Evolutionary conservation across 2,329 filamentous ascomycete genomes (phyloP).

Genomic region (Pseudomassariella vexata): DNA sequence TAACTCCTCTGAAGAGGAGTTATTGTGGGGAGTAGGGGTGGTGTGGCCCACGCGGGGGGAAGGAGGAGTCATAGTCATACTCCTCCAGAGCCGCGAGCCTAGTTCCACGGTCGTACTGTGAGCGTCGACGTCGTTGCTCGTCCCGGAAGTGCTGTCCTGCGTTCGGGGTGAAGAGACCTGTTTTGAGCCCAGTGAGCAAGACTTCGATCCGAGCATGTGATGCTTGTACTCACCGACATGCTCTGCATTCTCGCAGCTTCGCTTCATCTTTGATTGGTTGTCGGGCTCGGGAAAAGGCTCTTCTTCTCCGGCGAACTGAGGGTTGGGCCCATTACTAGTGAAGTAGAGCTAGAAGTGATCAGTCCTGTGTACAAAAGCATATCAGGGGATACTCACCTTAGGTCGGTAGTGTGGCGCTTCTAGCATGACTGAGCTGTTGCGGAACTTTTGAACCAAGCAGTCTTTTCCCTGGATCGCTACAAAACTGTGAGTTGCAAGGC

Average conservation of each 20-base stretch:
- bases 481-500: neutral
- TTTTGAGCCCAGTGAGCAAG: too few relatives aligned
- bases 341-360: constrained; percentile 41
- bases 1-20: neutral
- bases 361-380: too few relatives aligned
- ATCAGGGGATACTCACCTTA: constrained; percentile 56
- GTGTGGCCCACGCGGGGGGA: constrained; percentile 29
- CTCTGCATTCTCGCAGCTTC: constrained; percentile 81
- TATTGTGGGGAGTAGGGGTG: constrained; percentile 26
- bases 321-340: constrained; percentile 40
- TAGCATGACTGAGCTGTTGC: constrained; percentile 94
- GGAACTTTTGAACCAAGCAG: constrained; percentile 88
- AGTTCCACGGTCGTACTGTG: constrained; percentile 78
- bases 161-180: constrained; percentile 75
- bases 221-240: constrained; percentile 68
- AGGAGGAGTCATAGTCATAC: constrained; percentile 42
- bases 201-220: too few relatives aligned
- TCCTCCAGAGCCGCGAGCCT: constrained; percentile 64
- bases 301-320: constrained; percentile 60
- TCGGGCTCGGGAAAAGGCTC: constrained; percentile 73
- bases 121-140: constrained; percentile 70
- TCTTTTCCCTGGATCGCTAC: constrained; percentile 86
- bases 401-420: constrained; percentile 78
- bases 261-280: constrained; percentile 81
- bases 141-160: constrained; percentile 67